These are phyloP conservation scores for Claviceps sp. DNA, from an alignment of 2,329 filamentous ascomycete species.

Conservation along the genomic window DNA sequence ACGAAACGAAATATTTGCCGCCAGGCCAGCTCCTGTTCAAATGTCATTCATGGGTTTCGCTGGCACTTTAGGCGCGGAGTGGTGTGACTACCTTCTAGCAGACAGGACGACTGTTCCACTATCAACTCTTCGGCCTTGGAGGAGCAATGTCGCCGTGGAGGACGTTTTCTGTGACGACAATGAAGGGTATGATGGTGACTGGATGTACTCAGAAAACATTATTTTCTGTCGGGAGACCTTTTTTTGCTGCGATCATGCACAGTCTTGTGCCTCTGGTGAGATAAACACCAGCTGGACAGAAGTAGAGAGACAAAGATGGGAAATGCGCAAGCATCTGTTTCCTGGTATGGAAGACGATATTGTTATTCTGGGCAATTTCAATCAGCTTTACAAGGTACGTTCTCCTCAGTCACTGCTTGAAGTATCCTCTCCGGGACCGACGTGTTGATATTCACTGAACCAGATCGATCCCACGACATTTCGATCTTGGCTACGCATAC, in stretches of 20 bases:
- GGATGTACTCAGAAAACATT: constrained; percentile 95
- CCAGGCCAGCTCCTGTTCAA: constrained; percentile 84
- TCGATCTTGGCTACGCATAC: constrained; percentile 85
- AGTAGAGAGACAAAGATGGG: constrained; percentile 72
- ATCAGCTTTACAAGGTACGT: constrained; percentile 90
- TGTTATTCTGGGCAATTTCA: constrained; percentile 94
- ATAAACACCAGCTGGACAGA: constrained; percentile 63
- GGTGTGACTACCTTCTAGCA: constrained; percentile 94
- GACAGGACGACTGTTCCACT: constrained; percentile 77
- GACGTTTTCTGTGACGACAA: constrained; percentile 56
- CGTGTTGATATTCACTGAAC: neutral
- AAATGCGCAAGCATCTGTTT: constrained; percentile 87
- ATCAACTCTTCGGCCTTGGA: constrained; percentile 66
- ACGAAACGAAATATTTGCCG: constrained; percentile 95
- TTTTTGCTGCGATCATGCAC: constrained; percentile 94
- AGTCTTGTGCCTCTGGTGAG: constrained; percentile 67
- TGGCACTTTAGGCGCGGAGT: constrained; percentile 87
- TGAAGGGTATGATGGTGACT: constrained; percentile 57
- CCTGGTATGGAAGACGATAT: constrained; percentile 67
- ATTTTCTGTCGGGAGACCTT: constrained; percentile 91
- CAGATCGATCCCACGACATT: constrained; percentile 97
- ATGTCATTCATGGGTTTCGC: constrained; percentile 99
- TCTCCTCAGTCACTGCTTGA: neutral
- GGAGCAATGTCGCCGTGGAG: constrained; percentile 59
- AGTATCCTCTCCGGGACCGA: neutral